Evolutionary conservation across 208 protist species (phyloP), one percentile per base, ranked within the genome.

Genomic region (Leishmania mexicana): DNA sequence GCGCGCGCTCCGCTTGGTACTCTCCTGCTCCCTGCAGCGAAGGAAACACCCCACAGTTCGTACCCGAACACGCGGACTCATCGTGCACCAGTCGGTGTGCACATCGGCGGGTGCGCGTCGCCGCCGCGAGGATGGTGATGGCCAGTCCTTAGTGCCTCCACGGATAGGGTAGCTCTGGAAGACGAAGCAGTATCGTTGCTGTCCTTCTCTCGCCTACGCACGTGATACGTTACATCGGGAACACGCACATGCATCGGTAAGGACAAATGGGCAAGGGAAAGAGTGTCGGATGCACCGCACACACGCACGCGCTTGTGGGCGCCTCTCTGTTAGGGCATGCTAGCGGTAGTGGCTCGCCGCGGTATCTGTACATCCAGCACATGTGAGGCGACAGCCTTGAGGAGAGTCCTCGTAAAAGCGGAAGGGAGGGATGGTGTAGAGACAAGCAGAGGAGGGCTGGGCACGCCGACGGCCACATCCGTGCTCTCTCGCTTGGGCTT

Each of bases 361-460:
- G 19, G 67, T 11, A 72, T 72, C 67, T 72, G 67, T 74, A 74
- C 70, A 74, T 74, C 70, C 40, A 19, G 67, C 42, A 28, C 42
- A 28, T 28, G 67, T 21, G 19, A 74, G 47, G 45, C 28, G 28
- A 74, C 3, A 8, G 38, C 19, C 40, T 31, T 28, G 70, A 54
- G 70, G 70, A 31, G 13, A 45, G 38, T 13, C 24, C 13, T 45
- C 31, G 38, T 40, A 38, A 28, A 47, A 38, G 19, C 4, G 65
- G 38, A 38, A 72, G 40, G 38, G 65, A 49, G 28, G 42, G 70
- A 5, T 8, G 19, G 24, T 15, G 67, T 19, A 73, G 42, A 74
- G 45, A 51, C 10, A 28, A 35, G 45, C 47, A 53, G 70, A 45
- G 40, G 10, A 51, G 2, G 13, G 49, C 24, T 1, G 53, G 24